Evolutionary conservation across 2,329 filamentous ascomycete genomes (phyloP).

Genomic region (Cyclaneusma minus): DNA sequence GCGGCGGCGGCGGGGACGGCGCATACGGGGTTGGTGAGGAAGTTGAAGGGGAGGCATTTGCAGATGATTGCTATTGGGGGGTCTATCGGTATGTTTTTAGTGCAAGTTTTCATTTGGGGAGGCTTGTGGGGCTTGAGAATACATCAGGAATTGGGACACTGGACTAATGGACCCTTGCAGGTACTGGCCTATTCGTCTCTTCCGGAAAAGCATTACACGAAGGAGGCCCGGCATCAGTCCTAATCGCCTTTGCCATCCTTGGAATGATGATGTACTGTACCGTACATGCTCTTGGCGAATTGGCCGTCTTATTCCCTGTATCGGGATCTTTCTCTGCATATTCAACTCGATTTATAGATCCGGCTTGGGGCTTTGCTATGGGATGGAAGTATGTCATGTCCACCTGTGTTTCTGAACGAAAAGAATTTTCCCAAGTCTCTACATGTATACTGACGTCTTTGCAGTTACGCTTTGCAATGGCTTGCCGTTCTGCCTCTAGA

Average conservation of each 20-base stretch:
- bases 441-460: slow-evolving; percentile 3
- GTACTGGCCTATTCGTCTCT: slow-evolving; percentile 75
- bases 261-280: slow-evolving; percentile 85
- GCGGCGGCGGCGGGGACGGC: slow-evolving; percentile 46
- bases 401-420: not conserved
- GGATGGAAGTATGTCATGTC: slow-evolving; percentile 69
- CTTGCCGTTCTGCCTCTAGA: slow-evolving; percentile 70
- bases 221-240: slow-evolving; percentile 63
- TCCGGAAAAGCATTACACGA: slow-evolving; percentile 55
- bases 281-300: slow-evolving; percentile 79
- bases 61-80: slow-evolving; percentile 98
- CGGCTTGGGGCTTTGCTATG: slow-evolving; percentile 91
- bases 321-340: slow-evolving; percentile 86
- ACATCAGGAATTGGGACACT: not conserved
- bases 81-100: slow-evolving; percentile 54
- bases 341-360: slow-evolving; percentile 82
- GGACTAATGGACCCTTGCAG: slow-evolving; percentile 22
- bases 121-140: not conserved
- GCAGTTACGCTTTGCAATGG: slow-evolving; percentile 76
- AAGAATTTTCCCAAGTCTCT: not conserved
- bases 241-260: slow-evolving; percentile 66
- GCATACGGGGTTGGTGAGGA: slow-evolving; percentile 57
- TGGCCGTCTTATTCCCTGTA: slow-evolving; percentile 81
- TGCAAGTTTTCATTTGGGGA: not conserved
- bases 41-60: slow-evolving; percentile 69